These are phyloP conservation scores for Irpex lacteus DNA, from an alignment of 1,284 basidiomycete genomes.

Conservation along the genomic window DNA sequence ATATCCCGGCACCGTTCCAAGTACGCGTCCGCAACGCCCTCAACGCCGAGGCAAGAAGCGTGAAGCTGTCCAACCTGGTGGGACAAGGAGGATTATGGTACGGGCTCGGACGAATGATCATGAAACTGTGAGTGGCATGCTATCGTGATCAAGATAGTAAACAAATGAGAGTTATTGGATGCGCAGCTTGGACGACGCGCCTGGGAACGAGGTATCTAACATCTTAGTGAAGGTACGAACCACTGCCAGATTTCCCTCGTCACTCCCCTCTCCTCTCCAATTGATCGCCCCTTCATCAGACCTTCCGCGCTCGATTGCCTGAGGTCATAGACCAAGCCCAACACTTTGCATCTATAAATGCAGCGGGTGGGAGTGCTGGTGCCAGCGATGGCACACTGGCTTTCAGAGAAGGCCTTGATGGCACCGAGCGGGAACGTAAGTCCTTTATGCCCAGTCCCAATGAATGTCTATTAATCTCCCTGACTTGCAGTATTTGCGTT, in stretches of 20 bases:
- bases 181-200: slow-evolving; percentile 64
- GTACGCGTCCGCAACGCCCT: slow-evolving; percentile 78
- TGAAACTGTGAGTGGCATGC: slow-evolving; percentile 63
- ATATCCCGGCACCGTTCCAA: slow-evolving; percentile 75
- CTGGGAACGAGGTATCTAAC: slow-evolving; percentile 65
- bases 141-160: background rate
- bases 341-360: slow-evolving; percentile 77
- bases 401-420: slow-evolving; percentile 87
- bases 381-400: slow-evolving; percentile 61
- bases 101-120: slow-evolving; percentile 80
- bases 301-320: slow-evolving; percentile 75
- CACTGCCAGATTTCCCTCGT: slow-evolving; percentile 9
- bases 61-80: slow-evolving; percentile 76
- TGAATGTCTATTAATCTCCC: background rate
- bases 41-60: slow-evolving; percentile 80
- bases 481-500: slow-evolving; percentile 67
- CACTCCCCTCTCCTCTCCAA: slow-evolving; percentile 6
- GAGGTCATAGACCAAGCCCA: slow-evolving; percentile 89
- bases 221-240: slow-evolving; percentile 60
- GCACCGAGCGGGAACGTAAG: slow-evolving; percentile 84
- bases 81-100: slow-evolving; percentile 91
- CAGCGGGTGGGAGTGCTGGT: slow-evolving; percentile 50
- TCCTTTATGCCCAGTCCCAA: slow-evolving; percentile 15
- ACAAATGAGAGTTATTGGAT: background rate
- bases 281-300: slow-evolving; percentile 40